These are phyloP conservation scores for Gonium pectorale DNA, from an alignment of 139 green algal genomes.

Conservation along the genomic window DNA sequence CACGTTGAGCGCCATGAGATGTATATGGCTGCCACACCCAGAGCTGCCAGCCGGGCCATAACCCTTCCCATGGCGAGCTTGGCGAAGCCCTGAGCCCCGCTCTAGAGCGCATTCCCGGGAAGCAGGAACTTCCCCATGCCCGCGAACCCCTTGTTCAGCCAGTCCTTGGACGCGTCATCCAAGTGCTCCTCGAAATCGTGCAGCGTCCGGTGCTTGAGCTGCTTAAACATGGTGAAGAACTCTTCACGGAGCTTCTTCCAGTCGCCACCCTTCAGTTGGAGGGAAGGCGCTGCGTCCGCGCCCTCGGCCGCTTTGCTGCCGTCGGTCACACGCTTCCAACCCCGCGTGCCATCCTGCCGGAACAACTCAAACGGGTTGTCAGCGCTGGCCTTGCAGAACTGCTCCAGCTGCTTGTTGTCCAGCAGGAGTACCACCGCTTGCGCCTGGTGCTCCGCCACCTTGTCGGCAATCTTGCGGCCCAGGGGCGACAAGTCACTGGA, in stretches of 20 bases:
- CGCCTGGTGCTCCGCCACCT: conserved; percentile 52
- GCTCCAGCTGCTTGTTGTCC: conserved; percentile 54
- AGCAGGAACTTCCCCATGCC: conserved; percentile 20
- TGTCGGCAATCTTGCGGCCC: conserved; percentile 71
- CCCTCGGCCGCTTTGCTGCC: background rate
- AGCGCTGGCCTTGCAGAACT: conserved; percentile 34
- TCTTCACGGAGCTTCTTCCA: conserved; percentile 44
- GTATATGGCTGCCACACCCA: too few relatives aligned
- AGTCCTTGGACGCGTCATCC: conserved; percentile 49
- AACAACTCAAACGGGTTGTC: conserved; percentile 51
- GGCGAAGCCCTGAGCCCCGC: too few relatives aligned
- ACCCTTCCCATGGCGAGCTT: too few relatives aligned
- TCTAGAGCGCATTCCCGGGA: conserved; percentile 38
- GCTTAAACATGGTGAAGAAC: conserved; percentile 50
- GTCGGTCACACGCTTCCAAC: conserved; percentile 29
- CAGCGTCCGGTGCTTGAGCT: conserved; percentile 43
- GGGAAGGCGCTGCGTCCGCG: background rate
- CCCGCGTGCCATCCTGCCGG: conserved; percentile 37
- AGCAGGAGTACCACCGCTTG: conserved; percentile 57
- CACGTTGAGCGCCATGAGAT: too few relatives aligned
- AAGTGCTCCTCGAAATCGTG: conserved; percentile 58
- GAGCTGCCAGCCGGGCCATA: too few relatives aligned
- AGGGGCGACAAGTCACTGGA: conserved; percentile 67
- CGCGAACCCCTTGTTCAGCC: conserved; percentile 42
- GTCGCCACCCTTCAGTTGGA: conserved; percentile 17